Evolutionary conservation across 495 filamentous ascomycete species (phyloP).

Genomic region (Tuber calosporum): DNA sequence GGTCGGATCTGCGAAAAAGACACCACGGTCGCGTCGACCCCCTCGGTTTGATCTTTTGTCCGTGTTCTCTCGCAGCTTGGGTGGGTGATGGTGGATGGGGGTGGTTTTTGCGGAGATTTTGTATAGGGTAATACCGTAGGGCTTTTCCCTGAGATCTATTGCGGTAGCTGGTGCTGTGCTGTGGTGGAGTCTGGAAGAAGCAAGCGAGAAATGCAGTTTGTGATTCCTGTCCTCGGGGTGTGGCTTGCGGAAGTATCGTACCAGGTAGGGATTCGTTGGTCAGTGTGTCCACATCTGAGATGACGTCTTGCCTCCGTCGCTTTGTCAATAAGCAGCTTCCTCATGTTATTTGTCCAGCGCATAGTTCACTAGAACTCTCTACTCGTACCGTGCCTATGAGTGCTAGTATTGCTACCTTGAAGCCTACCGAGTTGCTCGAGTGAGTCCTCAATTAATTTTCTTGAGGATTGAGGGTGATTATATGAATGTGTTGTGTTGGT

Average conservation of each 20-base stretch:
- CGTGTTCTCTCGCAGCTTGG: neutral
- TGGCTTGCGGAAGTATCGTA: constrained; percentile 24
- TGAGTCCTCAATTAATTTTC: constrained; percentile 1
- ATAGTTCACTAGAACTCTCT: constrained; percentile 11
- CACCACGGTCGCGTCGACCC: neutral
- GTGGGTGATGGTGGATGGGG: neutral
- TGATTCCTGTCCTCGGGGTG: neutral
- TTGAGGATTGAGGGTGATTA: neutral
- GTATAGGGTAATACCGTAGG: neutral
- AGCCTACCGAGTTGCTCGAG: constrained; percentile 8
- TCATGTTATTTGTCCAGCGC: constrained; percentile 31
- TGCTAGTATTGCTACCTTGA: constrained; percentile 14
- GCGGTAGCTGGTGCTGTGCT: neutral
- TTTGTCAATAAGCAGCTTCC: constrained; percentile 12
- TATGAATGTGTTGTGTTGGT: neutral
- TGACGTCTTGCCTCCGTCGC: constrained; percentile 28
- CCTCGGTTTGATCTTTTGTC: neutral
- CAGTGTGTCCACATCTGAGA: constrained; percentile 5
- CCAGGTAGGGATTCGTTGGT: constrained; percentile 19
- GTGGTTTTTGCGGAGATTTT: neutral
- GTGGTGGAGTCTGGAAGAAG: neutral
- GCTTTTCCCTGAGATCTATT: neutral
- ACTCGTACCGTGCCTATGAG: neutral
- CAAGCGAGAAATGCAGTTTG: constrained; percentile 14
- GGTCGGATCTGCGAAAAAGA: neutral